Evolutionary conservation across 225 moss, liverwort and hornwort species (phyloP).

Genomic region (Pseudisothecium myosuroides): DNA sequence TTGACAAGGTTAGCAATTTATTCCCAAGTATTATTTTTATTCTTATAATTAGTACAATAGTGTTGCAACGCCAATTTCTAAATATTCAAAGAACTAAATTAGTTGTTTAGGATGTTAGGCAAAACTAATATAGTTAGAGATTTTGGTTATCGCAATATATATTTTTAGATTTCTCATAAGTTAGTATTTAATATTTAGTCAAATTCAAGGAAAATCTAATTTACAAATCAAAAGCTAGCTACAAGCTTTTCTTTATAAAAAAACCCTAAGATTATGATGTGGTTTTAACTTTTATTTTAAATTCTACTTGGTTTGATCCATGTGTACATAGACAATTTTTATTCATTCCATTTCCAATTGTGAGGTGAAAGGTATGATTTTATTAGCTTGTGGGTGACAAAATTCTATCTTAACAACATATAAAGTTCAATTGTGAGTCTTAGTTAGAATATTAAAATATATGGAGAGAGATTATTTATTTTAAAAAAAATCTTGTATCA

Average conservation of each 20-base stretch:
- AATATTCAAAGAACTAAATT: neutral
- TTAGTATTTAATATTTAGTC: neutral
- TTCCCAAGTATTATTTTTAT: fast-evolving
- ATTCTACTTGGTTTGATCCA: too few species aligned
- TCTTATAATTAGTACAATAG: neutral
- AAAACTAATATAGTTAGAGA: neutral
- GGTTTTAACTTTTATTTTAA: too few species aligned
- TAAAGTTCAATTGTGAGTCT: neutral
- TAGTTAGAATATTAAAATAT: neutral
- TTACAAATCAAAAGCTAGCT: neutral
- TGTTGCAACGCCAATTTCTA: neutral
- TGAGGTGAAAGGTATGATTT: neutral
- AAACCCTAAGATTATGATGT: too few species aligned
- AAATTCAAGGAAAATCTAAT: neutral
- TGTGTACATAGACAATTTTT: too few species aligned
- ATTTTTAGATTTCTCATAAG: neutral
- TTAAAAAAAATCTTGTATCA: neutral
- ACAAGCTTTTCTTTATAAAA: neutral
- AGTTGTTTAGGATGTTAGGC: neutral
- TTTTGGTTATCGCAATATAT: too few species aligned
- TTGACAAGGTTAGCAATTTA: neutral
- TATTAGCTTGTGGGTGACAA: neutral
- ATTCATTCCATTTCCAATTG: neutral
- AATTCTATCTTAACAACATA: neutral
- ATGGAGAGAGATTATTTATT: neutral